Percentiles rank a stretch among this genome's conserved stretches.
Conservation (phyloP, 2,329 filamentous ascomycete genomes). For the Fusarium circinatum region DNA sequence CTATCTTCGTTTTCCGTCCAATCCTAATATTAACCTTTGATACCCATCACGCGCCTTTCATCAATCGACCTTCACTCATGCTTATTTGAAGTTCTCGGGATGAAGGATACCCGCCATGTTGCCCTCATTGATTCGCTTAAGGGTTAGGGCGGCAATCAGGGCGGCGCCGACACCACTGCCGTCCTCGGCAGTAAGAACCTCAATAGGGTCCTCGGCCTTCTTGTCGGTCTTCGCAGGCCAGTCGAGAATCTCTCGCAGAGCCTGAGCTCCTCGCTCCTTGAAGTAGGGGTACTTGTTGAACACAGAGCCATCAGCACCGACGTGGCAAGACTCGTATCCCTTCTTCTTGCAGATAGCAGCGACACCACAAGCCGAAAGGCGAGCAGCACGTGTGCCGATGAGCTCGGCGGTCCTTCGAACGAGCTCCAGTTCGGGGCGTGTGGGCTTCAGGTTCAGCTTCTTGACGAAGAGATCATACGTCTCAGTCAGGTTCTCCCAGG, state of each 20-base stretch:
- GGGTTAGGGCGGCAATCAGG: conserved; percentile 81
- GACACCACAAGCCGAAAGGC: conserved; percentile 92
- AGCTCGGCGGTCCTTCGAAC: conserved; percentile 90
- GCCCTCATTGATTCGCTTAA: conserved; percentile 71
- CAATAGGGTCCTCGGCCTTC: conserved; percentile 85
- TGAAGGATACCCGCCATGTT: conserved; percentile 73
- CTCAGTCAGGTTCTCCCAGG: conserved; percentile 93
- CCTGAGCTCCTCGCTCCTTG: conserved; percentile 89
- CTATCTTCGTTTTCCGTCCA: conserved; percentile 35
- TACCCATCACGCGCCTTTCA: conserved; percentile 22
- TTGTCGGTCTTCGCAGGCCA: conserved; percentile 77
- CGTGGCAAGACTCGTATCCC: conserved; percentile 85
- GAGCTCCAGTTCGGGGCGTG: conserved; percentile 84
- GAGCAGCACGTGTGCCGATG: conserved; percentile 92
- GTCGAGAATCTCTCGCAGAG: conserved; percentile 93
- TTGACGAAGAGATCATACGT: conserved; percentile 83
- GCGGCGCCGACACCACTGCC: conserved; percentile 97
- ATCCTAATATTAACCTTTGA: conserved; percentile 24
- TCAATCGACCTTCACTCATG: neutral
- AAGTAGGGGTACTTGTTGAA: conserved; percentile 99
- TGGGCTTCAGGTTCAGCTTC: conserved; percentile 77
- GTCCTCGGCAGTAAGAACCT: conserved; percentile 91
- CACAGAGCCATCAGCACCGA: conserved; percentile 95
- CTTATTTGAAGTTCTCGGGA: conserved; percentile 67
- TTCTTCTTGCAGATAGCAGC: conserved; percentile 98